Evolutionary conservation across 1,139 yeast species (phyloP).

Genomic region (Blastobotrys aristatus): DNA sequence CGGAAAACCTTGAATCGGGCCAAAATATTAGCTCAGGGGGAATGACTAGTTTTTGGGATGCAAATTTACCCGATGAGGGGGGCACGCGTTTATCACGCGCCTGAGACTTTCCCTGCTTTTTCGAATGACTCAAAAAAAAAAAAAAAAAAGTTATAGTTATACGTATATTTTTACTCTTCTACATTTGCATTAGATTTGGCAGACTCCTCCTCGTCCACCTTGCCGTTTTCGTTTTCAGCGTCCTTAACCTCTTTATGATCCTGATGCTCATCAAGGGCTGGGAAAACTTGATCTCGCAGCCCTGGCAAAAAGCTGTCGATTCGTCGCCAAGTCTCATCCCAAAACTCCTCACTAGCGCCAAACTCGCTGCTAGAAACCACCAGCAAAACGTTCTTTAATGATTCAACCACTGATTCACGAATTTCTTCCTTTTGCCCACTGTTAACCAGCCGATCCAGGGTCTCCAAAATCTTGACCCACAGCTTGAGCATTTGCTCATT

Average conservation of each 20-base stretch:
- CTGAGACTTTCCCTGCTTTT: too few species aligned
- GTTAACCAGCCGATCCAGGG: constrained; percentile 44
- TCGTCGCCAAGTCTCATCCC: constrained; percentile 42
- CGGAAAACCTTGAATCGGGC: too few species aligned
- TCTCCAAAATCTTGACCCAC: constrained; percentile 45
- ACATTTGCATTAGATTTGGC: background rate
- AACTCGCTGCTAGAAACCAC: constrained; percentile 40
- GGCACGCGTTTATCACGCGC: too few species aligned
- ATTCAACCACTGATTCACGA: constrained; percentile 57
- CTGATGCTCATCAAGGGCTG: background rate
- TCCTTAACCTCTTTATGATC: background rate
- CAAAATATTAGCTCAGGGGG: too few species aligned
- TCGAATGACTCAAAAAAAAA: too few species aligned
- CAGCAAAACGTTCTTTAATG: constrained; percentile 53
- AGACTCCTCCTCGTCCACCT: background rate
- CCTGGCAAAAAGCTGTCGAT: constrained; percentile 45
- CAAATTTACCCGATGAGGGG: too few species aligned
- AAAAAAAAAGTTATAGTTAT: too few species aligned
- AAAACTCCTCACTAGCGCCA: constrained; percentile 40
- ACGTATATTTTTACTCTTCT: too few species aligned
- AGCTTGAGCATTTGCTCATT: constrained; percentile 35
- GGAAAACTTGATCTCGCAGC: constrained; percentile 34
- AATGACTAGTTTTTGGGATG: too few species aligned
- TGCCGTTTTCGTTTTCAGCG: background rate
- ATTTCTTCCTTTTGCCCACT: constrained; percentile 39